phyloP scores from a whole-genome alignment of 352 stramenopile species.

The Blastocystis sp. region DNA sequence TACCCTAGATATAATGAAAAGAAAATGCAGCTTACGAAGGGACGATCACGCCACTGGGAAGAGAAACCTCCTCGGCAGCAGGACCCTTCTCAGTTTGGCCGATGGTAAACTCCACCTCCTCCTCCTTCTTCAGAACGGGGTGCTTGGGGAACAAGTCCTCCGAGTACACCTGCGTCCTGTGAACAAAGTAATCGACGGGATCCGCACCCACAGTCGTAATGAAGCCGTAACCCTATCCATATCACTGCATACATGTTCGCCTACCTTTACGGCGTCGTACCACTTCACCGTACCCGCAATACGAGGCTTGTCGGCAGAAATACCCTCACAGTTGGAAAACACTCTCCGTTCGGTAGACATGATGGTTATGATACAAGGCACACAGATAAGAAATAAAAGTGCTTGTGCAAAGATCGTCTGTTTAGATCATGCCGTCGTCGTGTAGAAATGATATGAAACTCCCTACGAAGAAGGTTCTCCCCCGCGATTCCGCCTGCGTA shows the following conservation, averaged over 20 bases:
- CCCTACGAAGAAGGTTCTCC: neutral
- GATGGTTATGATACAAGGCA: neutral
- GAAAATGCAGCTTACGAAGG: constrained; percentile 16
- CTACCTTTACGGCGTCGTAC: constrained; percentile 33
- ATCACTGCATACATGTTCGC: neutral
- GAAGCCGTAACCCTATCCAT: constrained; percentile 60
- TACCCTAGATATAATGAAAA: constrained; percentile 23
- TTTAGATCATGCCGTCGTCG: constrained; percentile 39
- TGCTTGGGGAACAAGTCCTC: constrained; percentile 48
- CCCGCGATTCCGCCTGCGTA: neutral
- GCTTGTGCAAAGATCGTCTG: constrained; percentile 12
- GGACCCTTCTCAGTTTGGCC: constrained; percentile 36
- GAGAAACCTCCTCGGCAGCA: constrained; percentile 60
- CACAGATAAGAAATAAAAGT: neutral
- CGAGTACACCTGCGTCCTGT: constrained; percentile 64
- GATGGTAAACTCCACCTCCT: constrained; percentile 42
- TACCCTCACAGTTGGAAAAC: constrained; percentile 42
- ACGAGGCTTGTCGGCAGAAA: constrained; percentile 60
- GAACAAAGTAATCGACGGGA: constrained; percentile 66
- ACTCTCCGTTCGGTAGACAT: constrained; percentile 46
- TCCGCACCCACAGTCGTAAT: constrained; percentile 47
- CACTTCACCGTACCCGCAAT: constrained; percentile 54
- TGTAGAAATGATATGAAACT: constrained; percentile 13
- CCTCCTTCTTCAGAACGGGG: constrained; percentile 35
- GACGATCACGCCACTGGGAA: constrained; percentile 30